Base-by-base conservation (phyloP, 2,329 filamentous ascomycete species). In the Ophiostoma angusticollis region DNA sequence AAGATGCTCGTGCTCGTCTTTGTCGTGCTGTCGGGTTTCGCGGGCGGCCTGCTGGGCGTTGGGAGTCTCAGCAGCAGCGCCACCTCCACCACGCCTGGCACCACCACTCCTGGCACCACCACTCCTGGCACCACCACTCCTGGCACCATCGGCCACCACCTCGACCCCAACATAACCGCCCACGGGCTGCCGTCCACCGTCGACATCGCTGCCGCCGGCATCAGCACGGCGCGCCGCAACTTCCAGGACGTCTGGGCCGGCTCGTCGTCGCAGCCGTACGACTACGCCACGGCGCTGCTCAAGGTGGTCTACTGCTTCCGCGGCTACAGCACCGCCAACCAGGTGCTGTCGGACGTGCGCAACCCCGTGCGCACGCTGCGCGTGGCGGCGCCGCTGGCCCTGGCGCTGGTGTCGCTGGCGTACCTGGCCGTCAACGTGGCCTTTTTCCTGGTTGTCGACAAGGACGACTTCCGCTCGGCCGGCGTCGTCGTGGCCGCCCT, bases 341-440 rank as follows among this genome's bases (percentile, higher is more conserved):
- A 71, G 43, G 68, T 70, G 12, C 56, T 77, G 45, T 70, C 64
- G 37, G 70, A 74, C 54, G 70, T 72, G 18, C 65, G 60, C 43
- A 65, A 74, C 48, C 72, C 72, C 0, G 62, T 68, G n/a, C 64
- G 63, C 24, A 78, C 73, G 0, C 58, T 78, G 36, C 70, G 69
- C 48, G 61, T 70, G 25, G 72, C 71, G 0, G 70, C 70, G 0
- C 70, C 72, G 0, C 46, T 68, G 3, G 72, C 70, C 1, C 62
- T 77, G 8, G 55, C 58, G n/a, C 58, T 67, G 8, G 67, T 73
- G n/a, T 65, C 67, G 0, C 51, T 72, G 18, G 53, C 70, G 1
- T 77, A 76, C 50, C 66, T 75, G 53, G 58, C 74, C 30, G 62
- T 67, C 52, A 75, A 74, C 50, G 61, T 74, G 24, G 68, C 72